phyloP scores from a whole-genome alignment of 768 basidiomycete genomes.

The Ephemerocybe angulata region DNA sequence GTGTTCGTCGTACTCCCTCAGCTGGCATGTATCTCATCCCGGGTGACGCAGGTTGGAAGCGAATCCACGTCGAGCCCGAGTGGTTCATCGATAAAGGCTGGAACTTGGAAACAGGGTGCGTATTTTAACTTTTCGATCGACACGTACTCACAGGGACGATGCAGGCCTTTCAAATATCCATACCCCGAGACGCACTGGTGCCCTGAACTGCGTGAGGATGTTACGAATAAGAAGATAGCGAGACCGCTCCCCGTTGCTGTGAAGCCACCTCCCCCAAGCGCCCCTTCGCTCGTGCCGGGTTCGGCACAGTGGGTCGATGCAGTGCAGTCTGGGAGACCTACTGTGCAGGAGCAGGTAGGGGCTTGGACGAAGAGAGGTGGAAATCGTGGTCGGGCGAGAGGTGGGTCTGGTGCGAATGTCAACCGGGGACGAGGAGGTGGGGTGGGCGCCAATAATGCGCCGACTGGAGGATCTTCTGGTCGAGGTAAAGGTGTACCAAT shows the following conservation, averaged over 20 bases:
- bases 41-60: constrained; percentile 51
- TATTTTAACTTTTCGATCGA: background rate
- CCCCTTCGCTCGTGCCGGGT: constrained; percentile 6
- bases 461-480: too few species aligned
- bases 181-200: constrained; percentile 15
- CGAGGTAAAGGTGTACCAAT: too few species aligned
- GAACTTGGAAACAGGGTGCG: constrained; percentile 26
- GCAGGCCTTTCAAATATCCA: constrained; percentile 12
- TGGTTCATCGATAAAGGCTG: constrained; percentile 43
- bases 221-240: constrained; percentile 12
- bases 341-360: background rate
- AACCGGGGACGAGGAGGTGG: background rate
- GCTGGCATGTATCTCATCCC: too few species aligned
- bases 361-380: background rate
- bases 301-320: background rate
- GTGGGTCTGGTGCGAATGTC: background rate
- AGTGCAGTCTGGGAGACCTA: background rate
- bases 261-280: constrained; percentile 8
- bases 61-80: constrained; percentile 34
- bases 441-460: background rate
- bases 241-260: constrained; percentile 9
- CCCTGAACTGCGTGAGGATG: constrained; percentile 10
- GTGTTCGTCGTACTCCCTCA: constrained; percentile 17
- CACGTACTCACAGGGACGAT: background rate
- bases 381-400: background rate